A percentile compares a stretch with the other conserved stretches of the same genome.
Conservation (phyloP, 768 basidiomycete genomes). For the Baorangia bicolor region DNA sequence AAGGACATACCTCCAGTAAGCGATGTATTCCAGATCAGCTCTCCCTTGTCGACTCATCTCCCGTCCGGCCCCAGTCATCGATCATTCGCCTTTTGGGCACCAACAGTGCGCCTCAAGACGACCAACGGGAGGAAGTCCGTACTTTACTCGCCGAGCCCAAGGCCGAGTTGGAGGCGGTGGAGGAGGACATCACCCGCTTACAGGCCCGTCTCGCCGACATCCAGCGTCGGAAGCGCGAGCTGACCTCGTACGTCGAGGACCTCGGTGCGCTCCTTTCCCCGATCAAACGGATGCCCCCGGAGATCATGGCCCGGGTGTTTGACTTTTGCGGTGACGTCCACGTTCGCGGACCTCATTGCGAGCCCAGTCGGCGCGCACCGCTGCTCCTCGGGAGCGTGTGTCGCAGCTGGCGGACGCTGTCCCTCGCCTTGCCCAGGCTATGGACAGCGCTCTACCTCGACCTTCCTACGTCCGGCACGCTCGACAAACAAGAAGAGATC, state of each 20-base stretch:
- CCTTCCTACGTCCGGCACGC: slow-evolving; percentile 24
- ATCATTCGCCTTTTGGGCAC: slow-evolving; percentile 31
- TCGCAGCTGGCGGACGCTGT: slow-evolving; percentile 29
- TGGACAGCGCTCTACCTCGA: slow-evolving; percentile 35
- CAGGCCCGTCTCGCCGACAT: slow-evolving; percentile 32
- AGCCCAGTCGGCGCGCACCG: slow-evolving; percentile 30
- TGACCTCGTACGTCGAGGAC: slow-evolving; percentile 31
- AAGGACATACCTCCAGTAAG: slow-evolving; percentile 31
- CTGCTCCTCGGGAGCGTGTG: slow-evolving; percentile 31
- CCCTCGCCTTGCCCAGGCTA: slow-evolving; percentile 28
- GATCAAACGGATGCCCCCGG: slow-evolving; percentile 33
- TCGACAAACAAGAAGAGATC: slow-evolving; percentile 26
- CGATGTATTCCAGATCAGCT: not conserved
- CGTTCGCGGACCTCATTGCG: slow-evolving; percentile 29
- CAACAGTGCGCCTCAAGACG: slow-evolving; percentile 26
- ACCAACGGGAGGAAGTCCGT: slow-evolving; percentile 30
- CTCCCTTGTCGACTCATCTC: not conserved
- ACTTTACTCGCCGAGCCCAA: slow-evolving; percentile 24
- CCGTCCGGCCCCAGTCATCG: slow-evolving; percentile 21
- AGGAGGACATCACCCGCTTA: slow-evolving; percentile 26
- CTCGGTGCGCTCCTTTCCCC: slow-evolving; percentile 34
- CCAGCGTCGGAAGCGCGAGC: slow-evolving; percentile 29
- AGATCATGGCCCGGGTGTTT: slow-evolving; percentile 34
- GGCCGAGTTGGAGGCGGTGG: slow-evolving; percentile 27
- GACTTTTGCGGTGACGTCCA: slow-evolving; percentile 32